Evolutionary conservation across 2,329 filamentous ascomycete genomes (phyloP).

Genomic region (Sporothrix brasiliensis): DNA sequence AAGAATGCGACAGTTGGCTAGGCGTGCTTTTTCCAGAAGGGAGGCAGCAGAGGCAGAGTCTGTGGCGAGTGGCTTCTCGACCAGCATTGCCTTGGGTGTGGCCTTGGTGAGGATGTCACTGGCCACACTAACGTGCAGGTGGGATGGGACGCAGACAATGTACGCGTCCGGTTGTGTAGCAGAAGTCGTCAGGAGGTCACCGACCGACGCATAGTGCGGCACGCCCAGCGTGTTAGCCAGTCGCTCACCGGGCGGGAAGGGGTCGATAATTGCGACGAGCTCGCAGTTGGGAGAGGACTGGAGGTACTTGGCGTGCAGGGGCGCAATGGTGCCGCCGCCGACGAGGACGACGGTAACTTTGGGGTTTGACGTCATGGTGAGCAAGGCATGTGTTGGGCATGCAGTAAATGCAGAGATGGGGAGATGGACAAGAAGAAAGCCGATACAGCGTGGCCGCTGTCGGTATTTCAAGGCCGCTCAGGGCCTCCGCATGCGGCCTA

Average conservation of each 20-base stretch:
- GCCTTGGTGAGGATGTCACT: background rate
- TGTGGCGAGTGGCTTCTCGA: constrained; percentile 6
- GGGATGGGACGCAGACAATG: constrained; percentile 11
- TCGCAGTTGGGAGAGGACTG: constrained; percentile 5
- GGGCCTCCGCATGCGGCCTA: too few relatives aligned
- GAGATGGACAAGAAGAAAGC: background rate
- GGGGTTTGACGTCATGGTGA: background rate
- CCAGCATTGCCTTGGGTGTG: constrained; percentile 3
- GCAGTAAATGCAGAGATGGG: too few relatives aligned
- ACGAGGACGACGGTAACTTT: constrained; percentile 12
- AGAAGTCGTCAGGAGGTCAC: background rate
- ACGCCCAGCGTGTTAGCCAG: constrained; percentile 16
- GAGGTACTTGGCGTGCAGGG: constrained; percentile 11
- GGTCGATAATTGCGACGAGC: constrained; percentile 11
- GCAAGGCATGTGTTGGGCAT: background rate
- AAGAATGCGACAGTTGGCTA: background rate
- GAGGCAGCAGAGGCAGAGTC: background rate
- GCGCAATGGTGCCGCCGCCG: constrained; percentile 20
- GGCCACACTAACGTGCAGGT: background rate
- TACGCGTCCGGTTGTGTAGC: background rate
- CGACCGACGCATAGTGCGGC: background rate
- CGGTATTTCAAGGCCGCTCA: background rate
- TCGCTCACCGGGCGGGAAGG: constrained; percentile 10
- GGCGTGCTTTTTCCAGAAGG: background rate
- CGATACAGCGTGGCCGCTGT: background rate